Evolutionary conservation across 768 basidiomycete species (phyloP).

Genomic region (Trametes sanguinea): DNA sequence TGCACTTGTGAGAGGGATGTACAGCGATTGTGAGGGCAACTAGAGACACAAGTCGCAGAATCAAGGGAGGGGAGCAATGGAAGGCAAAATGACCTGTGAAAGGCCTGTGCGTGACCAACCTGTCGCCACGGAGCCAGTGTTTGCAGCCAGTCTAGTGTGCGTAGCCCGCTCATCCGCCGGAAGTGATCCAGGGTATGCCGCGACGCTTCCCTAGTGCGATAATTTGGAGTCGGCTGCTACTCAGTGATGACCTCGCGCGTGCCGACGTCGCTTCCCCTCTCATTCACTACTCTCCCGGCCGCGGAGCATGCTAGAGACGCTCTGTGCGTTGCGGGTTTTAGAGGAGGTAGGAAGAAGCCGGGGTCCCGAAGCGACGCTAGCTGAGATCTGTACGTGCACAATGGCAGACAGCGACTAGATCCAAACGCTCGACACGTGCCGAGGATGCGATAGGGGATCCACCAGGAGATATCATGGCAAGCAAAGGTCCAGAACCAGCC

Average conservation of each 20-base stretch:
- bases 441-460: conserved; percentile 48
- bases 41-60: conserved; percentile 15
- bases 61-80: conserved; percentile 33
- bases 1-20: conserved; percentile 4
- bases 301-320: conserved; percentile 13
- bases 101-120: conserved; percentile 41
- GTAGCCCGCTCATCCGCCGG: conserved; percentile 44
- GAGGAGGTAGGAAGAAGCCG: conserved; percentile 28
- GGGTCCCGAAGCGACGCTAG: conserved; percentile 57
- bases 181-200: conserved; percentile 35
- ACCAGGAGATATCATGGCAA: conserved; percentile 42
- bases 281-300: conserved; percentile 5
- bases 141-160: conserved; percentile 33
- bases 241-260: conserved; percentile 40
- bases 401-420: conserved; percentile 23
- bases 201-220: conserved; percentile 55
- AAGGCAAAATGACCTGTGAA: conserved; percentile 31
- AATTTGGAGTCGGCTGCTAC: conserved; percentile 19
- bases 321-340: conserved; percentile 21
- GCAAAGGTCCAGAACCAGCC: conserved; percentile 12
- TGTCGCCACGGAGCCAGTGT: background rate
- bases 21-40: conserved; percentile 11
- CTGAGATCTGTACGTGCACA: conserved; percentile 46
- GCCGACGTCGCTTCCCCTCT: conserved; percentile 54
- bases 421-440: conserved; percentile 46